Conservation (phyloP, 2,329 filamentous ascomycete species). For the Tolypocladium endophyticum region DNA sequence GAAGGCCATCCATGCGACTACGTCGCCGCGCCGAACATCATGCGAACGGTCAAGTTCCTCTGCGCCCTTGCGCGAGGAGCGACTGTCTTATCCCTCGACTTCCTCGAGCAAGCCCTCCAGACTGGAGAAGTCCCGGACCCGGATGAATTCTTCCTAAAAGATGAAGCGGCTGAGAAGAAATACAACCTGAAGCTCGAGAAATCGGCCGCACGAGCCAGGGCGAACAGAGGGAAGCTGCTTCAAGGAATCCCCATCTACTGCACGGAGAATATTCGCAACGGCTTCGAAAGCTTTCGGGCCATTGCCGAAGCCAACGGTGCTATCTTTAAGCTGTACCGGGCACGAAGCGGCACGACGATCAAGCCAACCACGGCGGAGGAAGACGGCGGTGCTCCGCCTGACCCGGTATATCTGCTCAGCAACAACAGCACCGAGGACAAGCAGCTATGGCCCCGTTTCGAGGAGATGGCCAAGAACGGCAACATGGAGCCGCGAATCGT, state of each 20-base stretch:
- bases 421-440: conserved; percentile 56
- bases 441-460: conserved; percentile 70
- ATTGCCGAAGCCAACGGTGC: conserved; percentile 89
- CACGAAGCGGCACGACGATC: conserved; percentile 58
- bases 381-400: conserved; percentile 48
- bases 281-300: conserved; percentile 70
- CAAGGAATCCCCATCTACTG: conserved; percentile 73
- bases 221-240: conserved; percentile 68
- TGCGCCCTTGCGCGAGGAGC: conserved; percentile 75
- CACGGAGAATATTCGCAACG: conserved; percentile 67
- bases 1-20: conserved; percentile 72
- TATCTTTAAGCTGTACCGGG: conserved; percentile 65
- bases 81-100: conserved; percentile 64
- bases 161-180: conserved; percentile 61
- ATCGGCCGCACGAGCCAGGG: conserved; percentile 59
- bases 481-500: conserved; percentile 77
- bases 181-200: conserved; percentile 60
- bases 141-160: conserved; percentile 57
- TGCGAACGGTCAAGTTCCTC: conserved; percentile 90
- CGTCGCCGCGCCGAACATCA: conserved; percentile 74
- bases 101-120: conserved; percentile 68
- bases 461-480: conserved; percentile 64
- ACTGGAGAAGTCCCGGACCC: conserved; percentile 53
- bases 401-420: conserved; percentile 76
- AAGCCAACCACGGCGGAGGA: conserved; percentile 55